These are phyloP conservation scores for Trichoderma pleuroti DNA, from an alignment of 2,329 filamentous ascomycete genomes.

Conservation along the genomic window DNA sequence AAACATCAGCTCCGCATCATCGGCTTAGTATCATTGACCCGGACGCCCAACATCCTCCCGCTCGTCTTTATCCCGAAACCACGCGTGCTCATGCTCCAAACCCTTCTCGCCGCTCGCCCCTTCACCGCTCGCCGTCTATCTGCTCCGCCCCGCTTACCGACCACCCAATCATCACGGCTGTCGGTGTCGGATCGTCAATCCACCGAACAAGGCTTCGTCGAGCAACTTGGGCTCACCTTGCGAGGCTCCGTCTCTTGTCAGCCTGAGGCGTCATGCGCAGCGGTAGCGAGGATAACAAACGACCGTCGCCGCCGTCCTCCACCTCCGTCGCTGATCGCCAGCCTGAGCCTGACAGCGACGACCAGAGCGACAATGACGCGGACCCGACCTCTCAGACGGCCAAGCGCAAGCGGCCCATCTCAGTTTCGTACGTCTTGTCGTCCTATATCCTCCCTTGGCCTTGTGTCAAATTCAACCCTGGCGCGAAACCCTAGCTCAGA, in stretches of 20 bases:
- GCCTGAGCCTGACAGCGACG: constrained; percentile 47
- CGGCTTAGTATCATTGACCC: constrained; percentile 14
- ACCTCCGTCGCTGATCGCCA: constrained; percentile 34
- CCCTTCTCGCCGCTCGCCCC: not conserved
- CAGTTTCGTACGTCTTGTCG: constrained; percentile 49
- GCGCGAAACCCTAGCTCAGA: not conserved
- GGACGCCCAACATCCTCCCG: constrained; percentile 8
- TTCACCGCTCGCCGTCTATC: constrained; percentile 3
- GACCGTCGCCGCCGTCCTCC: constrained; percentile 22
- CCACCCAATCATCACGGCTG: not conserved
- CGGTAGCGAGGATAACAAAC: constrained; percentile 23
- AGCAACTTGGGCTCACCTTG: not conserved
- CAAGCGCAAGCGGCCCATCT: constrained; percentile 59
- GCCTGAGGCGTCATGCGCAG: constrained; percentile 24
- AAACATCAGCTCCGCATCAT: constrained; percentile 13
- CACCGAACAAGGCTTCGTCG: constrained; percentile 5
- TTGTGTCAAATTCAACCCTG: not conserved
- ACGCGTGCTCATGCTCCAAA: not conserved
- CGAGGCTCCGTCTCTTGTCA: not conserved
- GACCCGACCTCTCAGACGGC: constrained; percentile 33
- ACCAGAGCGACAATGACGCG: constrained; percentile 46
- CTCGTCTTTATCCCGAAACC: constrained; percentile 11
- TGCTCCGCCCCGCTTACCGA: not conserved
- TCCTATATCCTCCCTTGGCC: not conserved
- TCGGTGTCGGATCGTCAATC: constrained; percentile 15